Percentiles rank a stretch among this genome's conserved stretches.
phyloP scores from a whole-genome alignment of 768 basidiomycete genomes.

The Floccularia luteovirens region DNA sequence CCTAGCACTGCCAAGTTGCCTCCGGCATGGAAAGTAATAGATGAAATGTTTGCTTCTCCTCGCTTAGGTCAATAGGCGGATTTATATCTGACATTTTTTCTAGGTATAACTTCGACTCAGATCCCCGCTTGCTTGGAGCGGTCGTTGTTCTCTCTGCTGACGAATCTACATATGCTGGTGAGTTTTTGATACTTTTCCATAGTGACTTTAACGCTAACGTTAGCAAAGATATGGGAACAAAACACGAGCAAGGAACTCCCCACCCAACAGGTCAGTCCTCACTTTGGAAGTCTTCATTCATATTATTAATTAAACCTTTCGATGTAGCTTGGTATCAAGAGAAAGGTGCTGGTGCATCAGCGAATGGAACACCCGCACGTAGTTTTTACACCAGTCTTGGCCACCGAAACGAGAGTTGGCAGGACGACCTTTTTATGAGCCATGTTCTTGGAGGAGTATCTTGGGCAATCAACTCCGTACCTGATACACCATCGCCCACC shows the following conservation, averaged over 20 bases:
- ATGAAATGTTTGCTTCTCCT: conserved; percentile 45
- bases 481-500: neutral
- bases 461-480: conserved; percentile 59
- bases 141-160: conserved; percentile 57
- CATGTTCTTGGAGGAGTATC: conserved; percentile 72
- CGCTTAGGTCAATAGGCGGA: neutral
- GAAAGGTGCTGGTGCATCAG: conserved; percentile 56
- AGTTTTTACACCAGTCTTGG: conserved; percentile 84
- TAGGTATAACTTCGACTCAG: conserved; percentile 68
- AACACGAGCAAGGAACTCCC: conserved; percentile 61
- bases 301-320: conserved; percentile 1
- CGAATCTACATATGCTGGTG: conserved; percentile 56
- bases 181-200: conserved; percentile 6
- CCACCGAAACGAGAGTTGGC: conserved; percentile 74
- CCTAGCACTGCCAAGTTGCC: conserved; percentile 56
- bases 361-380: conserved; percentile 46
- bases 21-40: conserved; percentile 39
- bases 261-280: conserved; percentile 61
- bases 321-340: conserved; percentile 77
- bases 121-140: conserved; percentile 60
- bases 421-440: conserved; percentile 59
- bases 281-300: neutral
- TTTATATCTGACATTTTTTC: conserved; percentile 1
- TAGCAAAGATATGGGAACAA: neutral
- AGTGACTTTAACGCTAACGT: neutral